A percentile compares a stretch with the other conserved stretches of the same genome.
Evolutionary conservation across 2,329 filamentous ascomycete genomes (phyloP).

Genomic region (Exophiala viscosa): DNA sequence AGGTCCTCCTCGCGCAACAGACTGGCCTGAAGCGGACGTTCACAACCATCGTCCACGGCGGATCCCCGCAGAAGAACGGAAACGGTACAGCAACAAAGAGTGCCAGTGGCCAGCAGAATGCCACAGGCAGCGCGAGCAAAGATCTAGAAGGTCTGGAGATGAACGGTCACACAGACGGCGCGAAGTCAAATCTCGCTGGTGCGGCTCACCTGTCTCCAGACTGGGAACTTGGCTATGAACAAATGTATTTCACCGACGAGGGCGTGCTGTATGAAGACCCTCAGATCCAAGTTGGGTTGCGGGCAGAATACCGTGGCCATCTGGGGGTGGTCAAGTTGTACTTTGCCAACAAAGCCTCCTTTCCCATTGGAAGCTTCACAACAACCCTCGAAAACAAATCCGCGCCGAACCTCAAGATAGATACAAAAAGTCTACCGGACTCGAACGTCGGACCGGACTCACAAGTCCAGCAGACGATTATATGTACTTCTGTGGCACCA

Average conservation of each 20-base stretch:
- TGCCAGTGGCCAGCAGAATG: conserved; percentile 5
- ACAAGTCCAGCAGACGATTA: conserved; percentile 88
- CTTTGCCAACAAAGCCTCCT: conserved; percentile 89
- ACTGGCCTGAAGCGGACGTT: conserved; percentile 83
- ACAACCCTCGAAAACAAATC: conserved; percentile 78
- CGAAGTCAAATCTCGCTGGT: conserved; percentile 78
- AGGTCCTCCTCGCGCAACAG: conserved; percentile 75
- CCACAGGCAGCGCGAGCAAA: conserved; percentile 51
- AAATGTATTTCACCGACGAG: conserved; percentile 72
- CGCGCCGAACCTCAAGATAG: conserved; percentile 69
- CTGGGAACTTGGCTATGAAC: conserved; percentile 88
- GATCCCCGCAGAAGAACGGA: conserved; percentile 33
- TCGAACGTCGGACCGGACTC: conserved; percentile 68
- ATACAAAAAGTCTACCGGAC: conserved; percentile 84
- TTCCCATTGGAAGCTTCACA: conserved; percentile 83
- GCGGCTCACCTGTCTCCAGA: conserved; percentile 89
- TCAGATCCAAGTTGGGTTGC: conserved; percentile 85
- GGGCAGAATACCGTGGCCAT: conserved; percentile 92
- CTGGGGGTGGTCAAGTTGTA: conserved; percentile 94
- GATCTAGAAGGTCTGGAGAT: conserved; percentile 84
- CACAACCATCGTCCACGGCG: conserved; percentile 52
- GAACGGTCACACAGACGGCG: conserved; percentile 52
- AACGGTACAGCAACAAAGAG: conserved; percentile 36
- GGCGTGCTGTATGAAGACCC: conserved; percentile 92
- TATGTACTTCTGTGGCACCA: conserved; percentile 81